A percentile compares a stretch with the other conserved stretches of the same genome.
phyloP scores from a whole-genome alignment of 2,329 filamentous ascomycete species.

The Exophiala dermatitidis region DNA sequence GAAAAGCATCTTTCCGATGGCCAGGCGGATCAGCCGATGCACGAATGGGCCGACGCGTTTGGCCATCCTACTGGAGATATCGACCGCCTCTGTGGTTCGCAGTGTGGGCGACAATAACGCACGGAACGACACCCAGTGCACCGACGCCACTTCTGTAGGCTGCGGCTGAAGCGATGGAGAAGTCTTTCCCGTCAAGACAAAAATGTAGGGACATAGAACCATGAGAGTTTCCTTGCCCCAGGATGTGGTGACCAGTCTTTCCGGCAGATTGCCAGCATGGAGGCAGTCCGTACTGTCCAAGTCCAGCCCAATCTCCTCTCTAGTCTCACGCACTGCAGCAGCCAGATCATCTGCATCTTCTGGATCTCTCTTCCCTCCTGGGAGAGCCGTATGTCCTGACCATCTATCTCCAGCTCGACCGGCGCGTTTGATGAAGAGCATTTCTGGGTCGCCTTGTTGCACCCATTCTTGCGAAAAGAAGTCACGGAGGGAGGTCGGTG shows the following conservation, averaged over 20 bases:
- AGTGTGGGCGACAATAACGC: conserved; percentile 53
- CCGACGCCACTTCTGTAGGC: conserved; percentile 60
- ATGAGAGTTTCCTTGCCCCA: conserved; percentile 61
- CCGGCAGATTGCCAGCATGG: conserved; percentile 55
- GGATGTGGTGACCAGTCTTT: conserved; percentile 58
- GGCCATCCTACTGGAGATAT: conserved; percentile 56
- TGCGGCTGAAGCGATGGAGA: conserved; percentile 56
- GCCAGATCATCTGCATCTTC: conserved; percentile 56
- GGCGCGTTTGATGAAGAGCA: conserved; percentile 65
- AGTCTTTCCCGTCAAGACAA: conserved; percentile 52
- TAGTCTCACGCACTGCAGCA: conserved; percentile 57
- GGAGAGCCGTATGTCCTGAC: conserved; percentile 62
- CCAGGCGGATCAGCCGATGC: conserved; percentile 48
- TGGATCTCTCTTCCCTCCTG: conserved; percentile 60
- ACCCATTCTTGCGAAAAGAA: conserved; percentile 63
- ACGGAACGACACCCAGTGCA: conserved; percentile 61
- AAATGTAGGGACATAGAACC: conserved; percentile 63
- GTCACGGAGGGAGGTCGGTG: conserved; percentile 36
- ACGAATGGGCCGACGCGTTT: conserved; percentile 49
- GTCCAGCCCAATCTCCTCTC: conserved; percentile 61
- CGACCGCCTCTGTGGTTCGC: conserved; percentile 56
- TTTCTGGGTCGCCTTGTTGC: conserved; percentile 57
- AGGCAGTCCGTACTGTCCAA: conserved; percentile 44
- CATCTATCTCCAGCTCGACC: conserved; percentile 59
- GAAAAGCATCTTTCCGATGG: conserved; percentile 61